Conservation (phyloP, 2,329 filamentous ascomycete genomes). For the Blumeriella jaapii region DNA sequence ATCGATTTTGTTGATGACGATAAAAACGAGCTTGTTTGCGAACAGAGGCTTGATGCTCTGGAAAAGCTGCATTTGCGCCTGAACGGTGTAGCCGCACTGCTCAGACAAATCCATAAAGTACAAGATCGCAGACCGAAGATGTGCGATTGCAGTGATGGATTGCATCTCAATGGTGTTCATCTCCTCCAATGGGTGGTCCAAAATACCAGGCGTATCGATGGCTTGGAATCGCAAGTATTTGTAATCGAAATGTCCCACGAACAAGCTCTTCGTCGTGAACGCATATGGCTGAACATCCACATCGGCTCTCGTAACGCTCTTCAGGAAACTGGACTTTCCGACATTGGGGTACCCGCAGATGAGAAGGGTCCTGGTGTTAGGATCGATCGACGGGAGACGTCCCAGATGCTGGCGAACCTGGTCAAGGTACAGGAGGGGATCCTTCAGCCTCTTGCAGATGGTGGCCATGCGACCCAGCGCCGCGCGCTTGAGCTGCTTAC, state of each 20-base stretch:
- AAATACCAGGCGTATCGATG: conserved; percentile 96
- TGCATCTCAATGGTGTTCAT: conserved; percentile 99
- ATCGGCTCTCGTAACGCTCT: conserved; percentile 84
- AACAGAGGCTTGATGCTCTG: conserved; percentile 95
- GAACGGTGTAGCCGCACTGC: conserved; percentile 89
- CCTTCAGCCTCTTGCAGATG: conserved; percentile 87
- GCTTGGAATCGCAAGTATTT: conserved; percentile 85
- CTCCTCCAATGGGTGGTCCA: conserved; percentile 94
- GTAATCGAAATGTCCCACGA: conserved; percentile 96
- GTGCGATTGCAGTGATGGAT: conserved; percentile 93
- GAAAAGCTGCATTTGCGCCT: conserved; percentile 89
- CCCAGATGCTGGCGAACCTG: conserved; percentile 95
- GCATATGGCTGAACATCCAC: conserved; percentile 97
- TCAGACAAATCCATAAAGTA: conserved; percentile 98
- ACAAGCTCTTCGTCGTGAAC: conserved; percentile 95
- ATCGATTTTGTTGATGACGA: conserved; percentile 98
- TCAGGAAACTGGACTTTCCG: conserved; percentile 92
- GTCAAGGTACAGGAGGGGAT: conserved; percentile 89
- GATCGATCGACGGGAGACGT: conserved; percentile 95
- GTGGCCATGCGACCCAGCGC: conserved; percentile 97
- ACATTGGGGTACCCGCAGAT: conserved; percentile 98
- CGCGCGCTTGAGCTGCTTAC: conserved; percentile 96
- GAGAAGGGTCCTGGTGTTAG: conserved; percentile 88
- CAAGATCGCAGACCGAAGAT: conserved; percentile 85
- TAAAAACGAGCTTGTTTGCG: conserved; percentile 91